These are phyloP conservation scores for Xerocomus cyaneibrunnescens DNA, from an alignment of 1,284 basidiomycete species.

Conservation along the genomic window DNA sequence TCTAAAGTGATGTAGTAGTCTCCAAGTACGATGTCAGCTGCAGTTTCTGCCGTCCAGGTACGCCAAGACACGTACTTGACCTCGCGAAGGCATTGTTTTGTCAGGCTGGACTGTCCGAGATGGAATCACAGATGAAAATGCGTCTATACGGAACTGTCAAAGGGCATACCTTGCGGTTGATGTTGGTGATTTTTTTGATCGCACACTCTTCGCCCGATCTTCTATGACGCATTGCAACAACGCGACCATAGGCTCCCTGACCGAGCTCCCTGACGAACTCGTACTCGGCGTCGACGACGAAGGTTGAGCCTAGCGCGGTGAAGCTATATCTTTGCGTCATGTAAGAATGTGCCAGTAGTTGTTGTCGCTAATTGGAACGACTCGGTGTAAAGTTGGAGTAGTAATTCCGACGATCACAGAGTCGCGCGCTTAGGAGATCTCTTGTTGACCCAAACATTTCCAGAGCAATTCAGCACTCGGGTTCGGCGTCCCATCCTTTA, in stretches of 20 bases:
- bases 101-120: not conserved
- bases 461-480: no score
- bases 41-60: not conserved
- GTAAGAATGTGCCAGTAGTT: not conserved
- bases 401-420: no score
- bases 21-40: not conserved
- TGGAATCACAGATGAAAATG: not conserved
- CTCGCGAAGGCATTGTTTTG: not conserved
- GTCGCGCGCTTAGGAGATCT: no score
- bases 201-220: constrained; percentile 87
- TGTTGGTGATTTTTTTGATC: constrained; percentile 97
- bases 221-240: constrained; percentile 83
- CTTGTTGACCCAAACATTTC: no score
- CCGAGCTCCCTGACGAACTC: constrained; percentile 94
- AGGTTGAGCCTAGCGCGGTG: constrained; percentile 76
- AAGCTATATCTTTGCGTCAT: constrained; percentile 55
- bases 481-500: no score
- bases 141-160: not conserved
- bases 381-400: no score
- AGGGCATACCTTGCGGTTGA: constrained; percentile 81
- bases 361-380: no score
- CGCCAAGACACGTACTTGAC: not conserved
- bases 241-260: constrained; percentile 92
- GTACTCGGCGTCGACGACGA: constrained; percentile 89
- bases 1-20: not conserved